These are phyloP conservation scores for Phaeosphaeriaceae sp. DNA, from an alignment of 2,329 filamentous ascomycete genomes.

Conservation along the genomic window DNA sequence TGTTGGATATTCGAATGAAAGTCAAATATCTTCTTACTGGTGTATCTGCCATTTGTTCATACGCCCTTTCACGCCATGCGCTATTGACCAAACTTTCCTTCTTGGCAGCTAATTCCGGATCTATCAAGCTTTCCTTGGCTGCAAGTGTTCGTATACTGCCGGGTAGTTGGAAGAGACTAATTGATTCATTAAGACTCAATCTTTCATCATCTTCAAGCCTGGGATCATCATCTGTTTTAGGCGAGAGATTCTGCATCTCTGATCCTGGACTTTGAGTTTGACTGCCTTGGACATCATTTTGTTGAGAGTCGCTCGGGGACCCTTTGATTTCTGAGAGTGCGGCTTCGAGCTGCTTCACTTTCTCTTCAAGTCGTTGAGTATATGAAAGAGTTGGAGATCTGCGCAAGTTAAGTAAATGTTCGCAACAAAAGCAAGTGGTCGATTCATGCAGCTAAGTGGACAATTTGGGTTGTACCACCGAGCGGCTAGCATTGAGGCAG, in stretches of 20 bases:
- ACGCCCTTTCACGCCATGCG: constrained; percentile 15
- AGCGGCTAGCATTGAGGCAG: too few relatives aligned
- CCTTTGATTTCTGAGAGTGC: not conserved
- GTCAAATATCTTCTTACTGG: constrained; percentile 9
- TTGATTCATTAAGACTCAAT: constrained; percentile 9
- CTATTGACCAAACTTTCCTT: constrained; percentile 13
- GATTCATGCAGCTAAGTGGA: too few relatives aligned
- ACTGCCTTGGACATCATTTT: too few relatives aligned
- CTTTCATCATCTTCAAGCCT: constrained; percentile 3
- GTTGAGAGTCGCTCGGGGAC: not conserved
- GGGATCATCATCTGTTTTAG: too few relatives aligned
- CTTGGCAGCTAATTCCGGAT: constrained; percentile 5
- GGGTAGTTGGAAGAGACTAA: constrained; percentile 14
- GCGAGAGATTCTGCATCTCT: not conserved
- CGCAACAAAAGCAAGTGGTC: too few relatives aligned
- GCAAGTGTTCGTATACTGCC: constrained; percentile 1
- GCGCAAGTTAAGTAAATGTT: not conserved
- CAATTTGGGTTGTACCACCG: too few relatives aligned
- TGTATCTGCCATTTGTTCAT: constrained; percentile 13
- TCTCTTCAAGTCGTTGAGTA: constrained; percentile 13
- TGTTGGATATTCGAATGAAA: too few relatives aligned
- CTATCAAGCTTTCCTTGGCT: not conserved
- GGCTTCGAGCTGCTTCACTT: constrained; percentile 7
- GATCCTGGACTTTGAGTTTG: too few relatives aligned
- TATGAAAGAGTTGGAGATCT: constrained; percentile 15